Conservation (phyloP, 1,284 basidiomycete species). For the Ceraceosorus guamensis region DNA sequence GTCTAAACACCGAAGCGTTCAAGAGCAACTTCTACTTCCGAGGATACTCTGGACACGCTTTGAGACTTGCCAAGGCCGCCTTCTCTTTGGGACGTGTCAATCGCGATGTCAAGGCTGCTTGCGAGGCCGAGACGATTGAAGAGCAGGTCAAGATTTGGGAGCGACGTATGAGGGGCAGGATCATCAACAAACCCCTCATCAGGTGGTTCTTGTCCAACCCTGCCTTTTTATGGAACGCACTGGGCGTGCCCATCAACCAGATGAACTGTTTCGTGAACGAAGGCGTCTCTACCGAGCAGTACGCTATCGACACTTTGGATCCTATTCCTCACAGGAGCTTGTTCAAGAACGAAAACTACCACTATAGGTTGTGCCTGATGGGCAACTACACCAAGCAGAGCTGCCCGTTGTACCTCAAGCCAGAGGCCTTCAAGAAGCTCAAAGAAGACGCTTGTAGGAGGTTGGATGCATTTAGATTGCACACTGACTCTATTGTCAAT, state of each 20-base stretch:
- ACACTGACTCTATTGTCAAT: slow-evolving; percentile 69
- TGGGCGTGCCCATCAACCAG: slow-evolving; percentile 72
- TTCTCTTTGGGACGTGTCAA: slow-evolving; percentile 60
- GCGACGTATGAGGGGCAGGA: slow-evolving; percentile 58
- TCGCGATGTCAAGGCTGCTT: slow-evolving; percentile 58
- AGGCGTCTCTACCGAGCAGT: slow-evolving; percentile 52
- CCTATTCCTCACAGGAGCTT: slow-evolving; percentile 34
- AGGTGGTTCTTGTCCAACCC: slow-evolving; percentile 54
- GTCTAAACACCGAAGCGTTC: slow-evolving; percentile 61
- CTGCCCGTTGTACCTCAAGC: slow-evolving; percentile 68
- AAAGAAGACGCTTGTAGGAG: slow-evolving; percentile 54
- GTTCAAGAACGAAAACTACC: slow-evolving; percentile 45
- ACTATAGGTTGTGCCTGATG: slow-evolving; percentile 54
- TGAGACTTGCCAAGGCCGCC: slow-evolving; percentile 61
- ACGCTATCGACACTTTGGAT: slow-evolving; percentile 47
- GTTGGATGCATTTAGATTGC: slow-evolving; percentile 64
- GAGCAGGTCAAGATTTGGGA: slow-evolving; percentile 66
- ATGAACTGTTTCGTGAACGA: slow-evolving; percentile 63
- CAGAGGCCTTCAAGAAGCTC: slow-evolving; percentile 59
- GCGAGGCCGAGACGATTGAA: slow-evolving; percentile 56
- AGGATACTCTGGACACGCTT: slow-evolving; percentile 60
- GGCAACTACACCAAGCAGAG: slow-evolving; percentile 63
- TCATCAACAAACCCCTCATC: slow-evolving; percentile 63
- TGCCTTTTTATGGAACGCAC: slow-evolving; percentile 70
- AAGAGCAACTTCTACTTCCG: slow-evolving; percentile 64